Percentiles rank a stretch among this genome's conserved stretches.
Conservation (phyloP, 345 rosid genomes). For the Noccaea bulbosa region DNA sequence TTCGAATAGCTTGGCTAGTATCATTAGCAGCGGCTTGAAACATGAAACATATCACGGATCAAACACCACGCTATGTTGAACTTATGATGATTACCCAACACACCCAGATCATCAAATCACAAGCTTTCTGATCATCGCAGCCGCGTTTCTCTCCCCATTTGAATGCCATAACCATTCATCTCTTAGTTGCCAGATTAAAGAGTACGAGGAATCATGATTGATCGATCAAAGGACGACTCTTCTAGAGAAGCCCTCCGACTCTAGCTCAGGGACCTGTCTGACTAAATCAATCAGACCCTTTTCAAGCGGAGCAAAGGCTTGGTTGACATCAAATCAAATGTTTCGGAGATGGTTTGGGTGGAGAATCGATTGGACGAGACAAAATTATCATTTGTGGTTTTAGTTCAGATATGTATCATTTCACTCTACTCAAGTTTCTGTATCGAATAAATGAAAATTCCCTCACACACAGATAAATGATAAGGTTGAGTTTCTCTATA, state of each 20-base stretch:
- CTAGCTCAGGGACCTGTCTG: constrained; percentile 51
- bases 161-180: constrained; percentile 74
- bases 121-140: constrained; percentile 54
- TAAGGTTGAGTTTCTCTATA: not conserved
- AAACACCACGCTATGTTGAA: constrained; percentile 80
- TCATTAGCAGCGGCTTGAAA: constrained; percentile 68
- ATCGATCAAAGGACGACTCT: constrained; percentile 52
- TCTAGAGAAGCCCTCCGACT: constrained; percentile 57
- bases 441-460: too few species aligned
- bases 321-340: constrained; percentile 39
- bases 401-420: constrained; percentile 6
- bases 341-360: constrained; percentile 35
- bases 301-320: constrained; percentile 31
- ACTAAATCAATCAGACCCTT: constrained; percentile 47
- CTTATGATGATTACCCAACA: constrained; percentile 70
- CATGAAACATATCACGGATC: constrained; percentile 67
- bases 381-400: constrained; percentile 26
- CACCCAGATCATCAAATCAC: constrained; percentile 68
- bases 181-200: constrained; percentile 66
- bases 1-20: constrained; percentile 69
- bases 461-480: not conserved
- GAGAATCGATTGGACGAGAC: constrained; percentile 45
- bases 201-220: constrained; percentile 48
- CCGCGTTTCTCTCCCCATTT: constrained; percentile 74
- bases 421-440: constrained; percentile 3